phyloP scores from a whole-genome alignment of 108 stramenopile species.

The Parmales sp. region DNA sequence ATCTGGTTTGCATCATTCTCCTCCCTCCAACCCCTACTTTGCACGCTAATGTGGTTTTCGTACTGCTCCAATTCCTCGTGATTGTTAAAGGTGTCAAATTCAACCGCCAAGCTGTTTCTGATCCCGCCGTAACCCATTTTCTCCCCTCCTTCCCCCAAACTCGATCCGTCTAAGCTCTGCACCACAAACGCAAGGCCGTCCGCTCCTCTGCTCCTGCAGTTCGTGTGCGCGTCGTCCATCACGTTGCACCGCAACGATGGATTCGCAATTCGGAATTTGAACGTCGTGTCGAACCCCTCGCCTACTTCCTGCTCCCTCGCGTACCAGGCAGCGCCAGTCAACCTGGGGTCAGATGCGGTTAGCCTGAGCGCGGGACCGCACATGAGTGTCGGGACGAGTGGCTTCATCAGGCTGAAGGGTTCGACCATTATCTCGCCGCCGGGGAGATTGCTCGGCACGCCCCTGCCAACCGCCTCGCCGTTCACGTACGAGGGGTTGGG shows the following conservation, averaged over 20 bases:
- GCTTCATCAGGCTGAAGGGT: neutral
- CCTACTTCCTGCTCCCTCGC: conserved; percentile 31
- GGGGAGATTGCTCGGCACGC: conserved; percentile 6
- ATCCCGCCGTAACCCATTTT: conserved; percentile 52
- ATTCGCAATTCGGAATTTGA: conserved; percentile 33
- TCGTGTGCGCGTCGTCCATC: conserved; percentile 43
- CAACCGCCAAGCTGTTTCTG: conserved; percentile 41
- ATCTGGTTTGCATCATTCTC: conserved; percentile 26
- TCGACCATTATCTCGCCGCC: neutral
- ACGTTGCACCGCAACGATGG: conserved; percentile 38
- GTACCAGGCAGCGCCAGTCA: conserved; percentile 51
- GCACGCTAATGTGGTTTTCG: conserved; percentile 50
- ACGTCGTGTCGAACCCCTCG: conserved; percentile 50
- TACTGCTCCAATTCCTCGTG: conserved; percentile 35
- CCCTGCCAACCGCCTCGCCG: neutral
- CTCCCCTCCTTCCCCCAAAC: conserved; percentile 26
- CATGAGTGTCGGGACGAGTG: neutral
- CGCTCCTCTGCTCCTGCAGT: conserved; percentile 39
- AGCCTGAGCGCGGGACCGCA: conserved; percentile 48
- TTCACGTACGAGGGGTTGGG: neutral
- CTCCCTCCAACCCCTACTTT: conserved; percentile 14
- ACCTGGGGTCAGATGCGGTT: conserved; percentile 28
- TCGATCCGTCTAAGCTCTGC: conserved; percentile 17
- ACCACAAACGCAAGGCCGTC: conserved; percentile 59
- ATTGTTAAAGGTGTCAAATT: conserved; percentile 52